phyloP scores from a whole-genome alignment of 495 filamentous ascomycete species.

The Lasiosphaeria ovina region DNA sequence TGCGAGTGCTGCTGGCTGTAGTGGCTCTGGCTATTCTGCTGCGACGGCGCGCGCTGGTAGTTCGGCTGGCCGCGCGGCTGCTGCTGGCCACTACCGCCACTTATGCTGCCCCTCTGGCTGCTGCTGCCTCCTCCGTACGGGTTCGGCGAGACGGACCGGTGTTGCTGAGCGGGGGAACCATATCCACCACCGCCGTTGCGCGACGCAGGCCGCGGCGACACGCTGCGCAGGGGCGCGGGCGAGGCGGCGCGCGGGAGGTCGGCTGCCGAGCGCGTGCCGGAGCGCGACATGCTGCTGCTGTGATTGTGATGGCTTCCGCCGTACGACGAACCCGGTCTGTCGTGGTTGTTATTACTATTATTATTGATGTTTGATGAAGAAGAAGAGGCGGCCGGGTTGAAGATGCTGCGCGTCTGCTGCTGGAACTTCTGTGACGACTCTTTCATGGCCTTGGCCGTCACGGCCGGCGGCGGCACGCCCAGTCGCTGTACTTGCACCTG shows the following conservation, averaged over 20 bases:
- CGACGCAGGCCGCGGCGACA: conserved; percentile 51
- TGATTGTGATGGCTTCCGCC: conserved; percentile 20
- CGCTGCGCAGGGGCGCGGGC: conserved; percentile 49
- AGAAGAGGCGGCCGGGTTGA: conserved; percentile 38
- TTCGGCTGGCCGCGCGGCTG: too few relatives aligned
- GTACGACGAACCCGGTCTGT: too few relatives aligned
- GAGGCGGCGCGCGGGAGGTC: conserved; percentile 52
- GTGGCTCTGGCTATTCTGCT: too few relatives aligned
- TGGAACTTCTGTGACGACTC: conserved; percentile 85
- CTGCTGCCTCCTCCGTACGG: conserved; percentile 46
- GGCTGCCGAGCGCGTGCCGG: conserved; percentile 46
- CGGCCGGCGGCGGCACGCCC: conserved; percentile 86
- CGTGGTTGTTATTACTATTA: too few relatives aligned
- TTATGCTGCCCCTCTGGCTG: neutral
- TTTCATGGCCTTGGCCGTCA: conserved; percentile 90
- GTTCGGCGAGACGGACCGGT: conserved; percentile 49
- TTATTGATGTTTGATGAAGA: neutral
- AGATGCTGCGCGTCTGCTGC: conserved; percentile 78
- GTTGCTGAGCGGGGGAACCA: conserved; percentile 29
- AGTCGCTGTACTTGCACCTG: conserved; percentile 70
- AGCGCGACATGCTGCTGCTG: conserved; percentile 31
- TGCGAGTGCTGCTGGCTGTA: too few relatives aligned
- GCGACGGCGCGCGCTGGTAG: too few relatives aligned
- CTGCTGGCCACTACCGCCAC: neutral
- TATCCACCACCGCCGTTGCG: conserved; percentile 16